Percentiles rank a stretch among this genome's conserved stretches.
These are phyloP conservation scores for Microbotryum violaceum DNA, from an alignment of 1,284 basidiomycete genomes.

Conservation along the genomic window DNA sequence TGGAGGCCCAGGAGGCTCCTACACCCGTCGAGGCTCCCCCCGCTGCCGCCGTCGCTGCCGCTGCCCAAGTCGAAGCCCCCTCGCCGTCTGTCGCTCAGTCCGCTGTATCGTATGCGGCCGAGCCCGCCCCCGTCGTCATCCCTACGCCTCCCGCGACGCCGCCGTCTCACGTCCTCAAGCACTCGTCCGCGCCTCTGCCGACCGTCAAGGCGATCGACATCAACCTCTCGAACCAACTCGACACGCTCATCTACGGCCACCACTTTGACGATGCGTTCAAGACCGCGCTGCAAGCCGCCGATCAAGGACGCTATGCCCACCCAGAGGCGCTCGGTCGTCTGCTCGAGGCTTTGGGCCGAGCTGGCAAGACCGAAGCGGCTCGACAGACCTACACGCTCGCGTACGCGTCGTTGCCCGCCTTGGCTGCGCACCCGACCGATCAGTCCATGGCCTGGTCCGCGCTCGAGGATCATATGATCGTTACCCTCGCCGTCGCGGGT, in stretches of 20 bases:
- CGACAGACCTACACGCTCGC: conserved; percentile 61
- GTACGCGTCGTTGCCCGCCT: conserved; percentile 51
- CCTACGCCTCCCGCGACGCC: conserved; percentile 17
- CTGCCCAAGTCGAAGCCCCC: conserved; percentile 18
- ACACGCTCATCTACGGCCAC: conserved; percentile 7
- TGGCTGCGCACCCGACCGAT: conserved; percentile 35
- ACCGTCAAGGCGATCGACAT: conserved; percentile 12
- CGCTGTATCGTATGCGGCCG: conserved; percentile 6
- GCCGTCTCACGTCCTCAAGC: conserved; percentile 21
- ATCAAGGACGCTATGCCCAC: conserved; percentile 49
- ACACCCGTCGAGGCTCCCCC: conserved; percentile 8
- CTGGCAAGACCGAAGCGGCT: conserved; percentile 55
- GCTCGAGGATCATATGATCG: conserved; percentile 81
- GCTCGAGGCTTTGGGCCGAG: conserved; percentile 60
- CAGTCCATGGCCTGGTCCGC: conserved; percentile 57
- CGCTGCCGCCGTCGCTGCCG: neutral
- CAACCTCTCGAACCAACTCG: conserved; percentile 17
- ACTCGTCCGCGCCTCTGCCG: conserved; percentile 5
- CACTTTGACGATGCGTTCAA: conserved; percentile 24
- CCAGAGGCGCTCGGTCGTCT: conserved; percentile 54
- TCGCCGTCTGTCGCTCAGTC: neutral
- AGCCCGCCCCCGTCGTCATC: neutral
- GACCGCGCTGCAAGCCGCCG: conserved; percentile 43
- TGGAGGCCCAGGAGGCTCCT: conserved; percentile 16
- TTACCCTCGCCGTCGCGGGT: conserved; percentile 70